Evolutionary conservation across 2,329 filamentous ascomycete genomes (phyloP), one percentile per base, ranked within the genome.

Genomic region (Rutstroemia sydowiana): DNA sequence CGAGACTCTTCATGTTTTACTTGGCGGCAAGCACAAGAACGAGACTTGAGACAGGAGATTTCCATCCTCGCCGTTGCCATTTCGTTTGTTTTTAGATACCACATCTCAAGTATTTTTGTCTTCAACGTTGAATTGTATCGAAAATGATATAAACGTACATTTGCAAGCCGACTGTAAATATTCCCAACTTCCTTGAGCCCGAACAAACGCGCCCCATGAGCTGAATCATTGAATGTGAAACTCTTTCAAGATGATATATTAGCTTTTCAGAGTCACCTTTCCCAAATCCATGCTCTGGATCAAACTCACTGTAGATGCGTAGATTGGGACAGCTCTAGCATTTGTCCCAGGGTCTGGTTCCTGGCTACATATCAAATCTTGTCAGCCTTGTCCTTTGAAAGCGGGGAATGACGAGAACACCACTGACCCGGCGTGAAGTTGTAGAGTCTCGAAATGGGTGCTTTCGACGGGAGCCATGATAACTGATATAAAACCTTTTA

Each of bases 141-240:
- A 32, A n/a, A 13, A 23, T 20, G n/a, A 28, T 32, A 52, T 36
- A 48, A 53, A 89, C 87, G 71, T 97, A 96, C 86, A 88, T 89
- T 37, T 18, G n/a, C 34, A 64, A 98, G 90, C 59, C 93, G 88
- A 69, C 85, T 93, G 78, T 98, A 98, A 70, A 97, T 95, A 73
- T 97, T 97, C 21, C 64, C 93, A 64, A 88, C 87, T 73, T 97
- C 90, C 75, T 97, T 95, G 70, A 98, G 87, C 67, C 89, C 88
- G 68, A 98, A 98, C 39, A 98, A 84, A 69, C 90, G 84, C 51
- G 93, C 93, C 56, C 89, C 93, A 66, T 97, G 93, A 45, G 90
- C 92, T 47, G 89, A 95, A 74, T 97, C 88, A 80, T 97, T 86
- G 80, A 98, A 98, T 48, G 82, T 82, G 71, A 76, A 98, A 65